Percentiles rank a stretch among this genome's conserved stretches.
Evolutionary conservation across 1,284 basidiomycete genomes (phyloP).

Genomic region (Cerioporus squamosus): DNA sequence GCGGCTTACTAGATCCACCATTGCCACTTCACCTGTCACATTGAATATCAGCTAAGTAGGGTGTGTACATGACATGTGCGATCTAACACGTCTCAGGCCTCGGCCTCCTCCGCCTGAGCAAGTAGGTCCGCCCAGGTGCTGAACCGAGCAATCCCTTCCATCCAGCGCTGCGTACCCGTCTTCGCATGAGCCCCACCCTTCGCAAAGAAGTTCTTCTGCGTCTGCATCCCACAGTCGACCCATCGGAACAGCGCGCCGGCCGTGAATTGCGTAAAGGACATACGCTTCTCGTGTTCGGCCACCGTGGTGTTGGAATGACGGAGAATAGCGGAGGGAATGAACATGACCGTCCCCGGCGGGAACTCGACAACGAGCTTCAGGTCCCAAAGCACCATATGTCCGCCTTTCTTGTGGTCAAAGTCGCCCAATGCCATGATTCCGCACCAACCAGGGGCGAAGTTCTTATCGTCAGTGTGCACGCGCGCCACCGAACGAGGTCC

Average conservation of each 20-base stretch:
- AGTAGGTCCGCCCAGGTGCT: too few relatives aligned
- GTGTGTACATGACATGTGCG: too few relatives aligned
- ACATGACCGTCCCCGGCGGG: constrained; percentile 24
- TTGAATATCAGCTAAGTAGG: too few relatives aligned
- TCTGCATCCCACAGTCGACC: constrained; percentile 25
- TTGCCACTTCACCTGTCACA: too few relatives aligned
- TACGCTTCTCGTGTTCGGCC: constrained; percentile 20
- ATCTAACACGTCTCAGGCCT: too few relatives aligned
- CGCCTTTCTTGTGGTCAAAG: constrained; percentile 26
- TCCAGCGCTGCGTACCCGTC: too few relatives aligned
- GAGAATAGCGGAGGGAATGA: constrained; percentile 33
- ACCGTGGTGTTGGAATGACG: constrained; percentile 33
- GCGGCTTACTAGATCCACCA: too few relatives aligned
- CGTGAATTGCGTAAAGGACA: constrained; percentile 32
- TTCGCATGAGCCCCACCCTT: too few relatives aligned
- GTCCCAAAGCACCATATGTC: constrained; percentile 33
- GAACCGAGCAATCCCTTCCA: too few relatives aligned
- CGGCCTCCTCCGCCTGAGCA: too few relatives aligned
- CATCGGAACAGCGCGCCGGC: constrained; percentile 30
- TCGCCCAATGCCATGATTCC: constrained; percentile 28
- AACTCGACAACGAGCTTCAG: constrained; percentile 31
- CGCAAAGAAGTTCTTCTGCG: not conserved
- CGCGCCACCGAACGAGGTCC: constrained; percentile 14
- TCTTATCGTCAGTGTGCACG: constrained; percentile 25
- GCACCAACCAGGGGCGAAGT: constrained; percentile 29